Percentiles rank a stretch among this genome's conserved stretches.
Conservation (phyloP, 2,329 filamentous ascomycete species). For the Exserohilum rostratum region DNA sequence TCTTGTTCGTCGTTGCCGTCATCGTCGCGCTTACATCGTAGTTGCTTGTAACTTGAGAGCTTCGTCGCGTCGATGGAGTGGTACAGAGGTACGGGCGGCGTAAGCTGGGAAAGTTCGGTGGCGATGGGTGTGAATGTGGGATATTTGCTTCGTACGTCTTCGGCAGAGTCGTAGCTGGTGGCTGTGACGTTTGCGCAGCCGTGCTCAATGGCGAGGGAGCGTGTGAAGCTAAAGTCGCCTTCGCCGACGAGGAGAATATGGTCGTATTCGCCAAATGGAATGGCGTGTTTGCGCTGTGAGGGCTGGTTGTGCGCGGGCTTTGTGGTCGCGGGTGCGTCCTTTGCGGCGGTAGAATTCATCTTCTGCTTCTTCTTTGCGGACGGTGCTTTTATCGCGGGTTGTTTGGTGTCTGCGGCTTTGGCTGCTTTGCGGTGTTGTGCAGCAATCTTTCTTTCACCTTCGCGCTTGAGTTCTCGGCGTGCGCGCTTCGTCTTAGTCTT, state of each 20-base stretch:
- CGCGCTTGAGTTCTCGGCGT: conserved; percentile 43
- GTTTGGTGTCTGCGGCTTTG: conserved; percentile 22
- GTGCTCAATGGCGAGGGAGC: conserved; percentile 69
- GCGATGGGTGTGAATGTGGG: conserved; percentile 56
- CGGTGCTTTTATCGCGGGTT: conserved; percentile 13
- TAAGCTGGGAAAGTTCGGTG: conserved; percentile 27
- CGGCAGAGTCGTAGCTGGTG: conserved; percentile 68
- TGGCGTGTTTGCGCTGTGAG: conserved; percentile 33
- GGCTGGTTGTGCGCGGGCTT: conserved; percentile 13
- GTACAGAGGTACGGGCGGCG: conserved; percentile 43
- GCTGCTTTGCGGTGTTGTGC: conserved; percentile 33
- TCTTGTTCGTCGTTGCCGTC: conserved; percentile 35
- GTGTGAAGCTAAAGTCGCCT: conserved; percentile 78
- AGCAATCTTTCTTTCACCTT: conserved; percentile 36
- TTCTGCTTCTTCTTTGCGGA: conserved; percentile 25
- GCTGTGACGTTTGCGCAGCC: conserved; percentile 70
- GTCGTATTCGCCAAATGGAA: conserved; percentile 72
- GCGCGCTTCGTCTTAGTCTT: conserved; percentile 44
- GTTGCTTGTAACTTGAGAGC: conserved; percentile 37
- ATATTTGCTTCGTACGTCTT: conserved; percentile 59
- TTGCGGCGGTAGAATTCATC: conserved; percentile 5
- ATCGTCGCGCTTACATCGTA: conserved; percentile 29
- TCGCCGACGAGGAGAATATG: conserved; percentile 79
- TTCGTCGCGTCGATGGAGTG: conserved; percentile 73
- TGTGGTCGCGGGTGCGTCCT: conserved; percentile 12